Percentiles rank a stretch among this genome's conserved stretches.
Evolutionary conservation across 352 stramenopile species (phyloP).

Genomic region (Pythium biforme): DNA sequence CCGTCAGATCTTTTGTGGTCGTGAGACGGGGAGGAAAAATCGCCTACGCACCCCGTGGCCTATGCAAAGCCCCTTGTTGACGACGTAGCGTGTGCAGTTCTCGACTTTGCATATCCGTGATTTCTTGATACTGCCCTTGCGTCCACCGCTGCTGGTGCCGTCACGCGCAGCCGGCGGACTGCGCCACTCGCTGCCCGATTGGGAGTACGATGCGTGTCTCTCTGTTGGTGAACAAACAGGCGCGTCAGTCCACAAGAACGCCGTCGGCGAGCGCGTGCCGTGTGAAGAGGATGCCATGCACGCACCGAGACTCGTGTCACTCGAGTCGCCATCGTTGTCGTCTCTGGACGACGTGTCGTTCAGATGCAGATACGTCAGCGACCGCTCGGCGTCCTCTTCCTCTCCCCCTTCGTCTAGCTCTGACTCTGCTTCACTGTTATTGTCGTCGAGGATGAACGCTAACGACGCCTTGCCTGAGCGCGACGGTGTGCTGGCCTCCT

Average conservation of each 20-base stretch:
- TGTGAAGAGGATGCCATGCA: neutral
- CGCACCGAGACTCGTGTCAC: slow-evolving; percentile 31
- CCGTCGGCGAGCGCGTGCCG: too few species aligned
- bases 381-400: slow-evolving; percentile 3
- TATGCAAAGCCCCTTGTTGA: slow-evolving; percentile 76
- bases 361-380: slow-evolving; percentile 13
- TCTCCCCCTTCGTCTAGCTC: neutral
- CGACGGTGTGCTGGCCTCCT: slow-evolving; percentile 9
- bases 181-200: slow-evolving; percentile 15
- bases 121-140: slow-evolving; percentile 36
- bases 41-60: slow-evolving; percentile 50
- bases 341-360: slow-evolving; percentile 18
- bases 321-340: slow-evolving; percentile 26
- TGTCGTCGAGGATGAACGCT: slow-evolving; percentile 32
- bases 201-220: slow-evolving; percentile 7
- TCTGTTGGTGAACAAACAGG: slow-evolving; percentile 6
- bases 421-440: neutral
- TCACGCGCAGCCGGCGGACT: slow-evolving; percentile 8
- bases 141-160: neutral
- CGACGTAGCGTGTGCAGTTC: slow-evolving; percentile 70
- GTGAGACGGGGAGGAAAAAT: neutral
- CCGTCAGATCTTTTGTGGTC: neutral
- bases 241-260: neutral
- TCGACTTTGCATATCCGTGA: slow-evolving; percentile 79
- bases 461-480: slow-evolving; percentile 29